Conservation (phyloP, 2,329 filamentous ascomycete species). For the Alternaria panax region DNA sequence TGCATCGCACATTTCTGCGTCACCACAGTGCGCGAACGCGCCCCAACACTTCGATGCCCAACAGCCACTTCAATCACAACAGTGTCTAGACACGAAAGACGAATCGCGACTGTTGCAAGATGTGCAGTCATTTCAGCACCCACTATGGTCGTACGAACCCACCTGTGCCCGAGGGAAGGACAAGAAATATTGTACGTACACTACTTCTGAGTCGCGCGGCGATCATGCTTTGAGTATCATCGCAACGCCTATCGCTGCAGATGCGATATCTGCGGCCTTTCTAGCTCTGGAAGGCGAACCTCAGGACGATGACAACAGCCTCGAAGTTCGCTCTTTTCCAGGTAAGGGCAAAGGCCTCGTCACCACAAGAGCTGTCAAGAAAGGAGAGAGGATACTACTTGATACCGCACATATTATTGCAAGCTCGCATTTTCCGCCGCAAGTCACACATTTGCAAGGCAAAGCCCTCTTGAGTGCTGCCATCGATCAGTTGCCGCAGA, state of each 20-base stretch:
- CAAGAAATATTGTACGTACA: conserved; percentile 29
- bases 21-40: conserved; percentile 16
- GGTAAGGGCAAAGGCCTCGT: conserved; percentile 36
- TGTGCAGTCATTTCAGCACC: conserved; percentile 5
- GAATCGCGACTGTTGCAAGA: background rate
- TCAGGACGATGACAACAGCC: background rate
- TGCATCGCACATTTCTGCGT: conserved; percentile 2
- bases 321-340: conserved; percentile 26
- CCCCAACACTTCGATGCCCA: conserved; percentile 18
- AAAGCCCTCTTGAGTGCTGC: conserved; percentile 21
- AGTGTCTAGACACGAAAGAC: conserved; percentile 8
- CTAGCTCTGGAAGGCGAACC: conserved; percentile 1
- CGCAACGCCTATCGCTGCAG: conserved; percentile 24
- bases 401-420: conserved; percentile 31
- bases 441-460: conserved; percentile 19
- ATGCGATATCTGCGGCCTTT: conserved; percentile 21
- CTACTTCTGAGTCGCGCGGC: conserved; percentile 19
- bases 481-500: conserved; percentile 14
- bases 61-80: conserved; percentile 15
- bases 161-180: conserved; percentile 19
- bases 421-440: conserved; percentile 26
- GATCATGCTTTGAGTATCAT: conserved; percentile 31
- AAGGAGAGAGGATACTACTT: conserved; percentile 27
- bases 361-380: conserved; percentile 21
- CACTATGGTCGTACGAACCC: conserved; percentile 24